phyloP scores from a whole-genome alignment of 371 early-diverging fungal species.

The Coemansia sp. region DNA sequence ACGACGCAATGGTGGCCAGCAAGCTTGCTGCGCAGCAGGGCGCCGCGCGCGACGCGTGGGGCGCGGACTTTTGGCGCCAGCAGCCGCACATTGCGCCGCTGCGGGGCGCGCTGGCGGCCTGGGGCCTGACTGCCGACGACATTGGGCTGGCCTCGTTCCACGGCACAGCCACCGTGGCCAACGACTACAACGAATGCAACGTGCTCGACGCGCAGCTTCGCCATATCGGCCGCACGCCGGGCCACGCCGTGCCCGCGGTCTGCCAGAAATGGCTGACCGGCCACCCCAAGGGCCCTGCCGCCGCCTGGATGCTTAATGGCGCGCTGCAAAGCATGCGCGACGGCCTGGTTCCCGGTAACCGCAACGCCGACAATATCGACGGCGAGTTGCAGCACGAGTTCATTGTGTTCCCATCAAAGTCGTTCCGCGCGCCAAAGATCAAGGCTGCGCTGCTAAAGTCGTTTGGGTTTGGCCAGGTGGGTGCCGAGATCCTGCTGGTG shows the following conservation, averaged over 20 bases:
- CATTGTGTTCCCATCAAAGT: slow-evolving; percentile 79
- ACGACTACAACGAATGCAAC: slow-evolving; percentile 94
- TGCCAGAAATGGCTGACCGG: slow-evolving; percentile 95
- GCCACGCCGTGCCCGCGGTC: slow-evolving; percentile 77
- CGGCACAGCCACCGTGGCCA: slow-evolving; percentile 94
- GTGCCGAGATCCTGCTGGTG: slow-evolving; percentile 87
- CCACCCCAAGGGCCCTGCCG: slow-evolving; percentile 96
- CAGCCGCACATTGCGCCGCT: slow-evolving; percentile 80
- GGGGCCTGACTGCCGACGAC: slow-evolving; percentile 89
- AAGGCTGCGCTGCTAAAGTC: slow-evolving; percentile 92
- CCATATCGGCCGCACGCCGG: slow-evolving; percentile 88
- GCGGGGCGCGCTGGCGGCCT: slow-evolving; percentile 88
- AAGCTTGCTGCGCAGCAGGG: slow-evolving; percentile 15
- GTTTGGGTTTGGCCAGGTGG: slow-evolving; percentile 96
- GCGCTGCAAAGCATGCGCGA: slow-evolving; percentile 82
- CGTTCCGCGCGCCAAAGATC: slow-evolving; percentile 83
- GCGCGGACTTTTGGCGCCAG: slow-evolving; percentile 73
- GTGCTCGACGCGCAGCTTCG: slow-evolving; percentile 85
- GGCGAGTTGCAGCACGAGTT: slow-evolving; percentile 72
- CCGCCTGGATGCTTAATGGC: slow-evolving; percentile 96
- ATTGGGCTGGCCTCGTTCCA: slow-evolving; percentile 96
- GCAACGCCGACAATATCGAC: slow-evolving; percentile 92
- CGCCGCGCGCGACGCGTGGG: slow-evolving; percentile 55
- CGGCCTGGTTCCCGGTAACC: slow-evolving; percentile 92
- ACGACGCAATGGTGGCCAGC: background rate